Conservation (phyloP, 345 rosid genomes). For the Citrus reticulata region DNA sequence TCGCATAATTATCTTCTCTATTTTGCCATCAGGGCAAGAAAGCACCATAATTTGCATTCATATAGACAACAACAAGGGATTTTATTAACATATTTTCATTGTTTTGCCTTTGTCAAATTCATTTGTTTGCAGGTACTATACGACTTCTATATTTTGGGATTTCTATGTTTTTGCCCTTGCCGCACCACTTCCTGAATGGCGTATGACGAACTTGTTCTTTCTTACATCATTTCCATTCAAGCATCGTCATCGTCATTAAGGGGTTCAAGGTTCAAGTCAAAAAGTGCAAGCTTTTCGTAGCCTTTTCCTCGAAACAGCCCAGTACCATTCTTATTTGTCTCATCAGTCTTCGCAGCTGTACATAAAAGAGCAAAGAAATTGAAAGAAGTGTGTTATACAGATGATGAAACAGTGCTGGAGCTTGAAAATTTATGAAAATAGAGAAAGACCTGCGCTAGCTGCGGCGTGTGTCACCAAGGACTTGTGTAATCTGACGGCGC, state of each 20-base stretch:
- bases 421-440: background rate
- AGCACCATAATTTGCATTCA: too few relatives aligned
- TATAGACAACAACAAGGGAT: too few relatives aligned
- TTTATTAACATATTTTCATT: too few relatives aligned
- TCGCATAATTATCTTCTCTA: too few relatives aligned
- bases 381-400: background rate
- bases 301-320: background rate
- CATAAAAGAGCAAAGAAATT: background rate
- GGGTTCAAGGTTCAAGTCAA: slow-evolving; percentile 6
- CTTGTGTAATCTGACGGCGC: slow-evolving; percentile 12
- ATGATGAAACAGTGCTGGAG: background rate
- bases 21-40: too few relatives aligned
- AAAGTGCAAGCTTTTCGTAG: background rate
- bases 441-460: background rate
- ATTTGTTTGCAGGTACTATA: too few relatives aligned
- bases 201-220: background rate
- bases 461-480: background rate
- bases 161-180: too few relatives aligned
- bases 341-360: background rate
- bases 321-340: background rate
- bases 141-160: too few relatives aligned
- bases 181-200: too few relatives aligned
- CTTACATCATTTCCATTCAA: background rate
- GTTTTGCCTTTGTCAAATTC: too few relatives aligned
- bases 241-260: background rate